These are phyloP conservation scores for Cutaneotrichosporon mucoides DNA, from an alignment of 1,284 basidiomycete species.

Conservation along the genomic window DNA sequence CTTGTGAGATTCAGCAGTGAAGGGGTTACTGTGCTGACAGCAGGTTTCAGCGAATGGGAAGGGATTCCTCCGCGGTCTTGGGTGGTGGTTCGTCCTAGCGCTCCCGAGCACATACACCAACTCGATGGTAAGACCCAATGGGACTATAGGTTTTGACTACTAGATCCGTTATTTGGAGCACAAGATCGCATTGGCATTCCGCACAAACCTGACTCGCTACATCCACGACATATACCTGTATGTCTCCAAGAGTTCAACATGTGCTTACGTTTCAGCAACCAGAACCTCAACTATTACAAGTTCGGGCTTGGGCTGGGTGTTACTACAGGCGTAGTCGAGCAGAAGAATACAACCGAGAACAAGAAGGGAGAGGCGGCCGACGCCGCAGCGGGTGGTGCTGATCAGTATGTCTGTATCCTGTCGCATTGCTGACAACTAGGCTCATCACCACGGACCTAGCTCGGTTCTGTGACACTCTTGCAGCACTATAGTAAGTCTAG, in stretches of 20 bases:
- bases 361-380: conserved; percentile 27
- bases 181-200: conserved; percentile 77
- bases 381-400: conserved; percentile 62
- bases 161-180: conserved; percentile 86
- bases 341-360: conserved; percentile 25
- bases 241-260: conserved; percentile 24
- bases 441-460: conserved; percentile 97
- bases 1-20: conserved; percentile 53
- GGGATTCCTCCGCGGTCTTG: conserved; percentile 79
- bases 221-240: conserved; percentile 87
- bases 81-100: conserved; percentile 83
- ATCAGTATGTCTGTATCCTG: conserved; percentile 54
- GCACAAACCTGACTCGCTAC: conserved; percentile 85
- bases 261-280: conserved; percentile 30
- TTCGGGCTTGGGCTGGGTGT: conserved; percentile 49
- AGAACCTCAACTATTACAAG: conserved; percentile 56
- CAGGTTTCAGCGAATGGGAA: conserved; percentile 74
- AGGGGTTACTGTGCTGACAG: background rate
- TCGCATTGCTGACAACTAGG: conserved; percentile 26
- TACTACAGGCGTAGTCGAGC: conserved; percentile 16
- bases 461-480: conserved; percentile 80
- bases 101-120: conserved; percentile 95
- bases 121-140: conserved; percentile 63
- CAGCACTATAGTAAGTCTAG: conserved; percentile 74
- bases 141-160: background rate